Conservation (phyloP, 192 early-diverging fungal genomes). For the Jimgerdemannia lactiflua region DNA sequence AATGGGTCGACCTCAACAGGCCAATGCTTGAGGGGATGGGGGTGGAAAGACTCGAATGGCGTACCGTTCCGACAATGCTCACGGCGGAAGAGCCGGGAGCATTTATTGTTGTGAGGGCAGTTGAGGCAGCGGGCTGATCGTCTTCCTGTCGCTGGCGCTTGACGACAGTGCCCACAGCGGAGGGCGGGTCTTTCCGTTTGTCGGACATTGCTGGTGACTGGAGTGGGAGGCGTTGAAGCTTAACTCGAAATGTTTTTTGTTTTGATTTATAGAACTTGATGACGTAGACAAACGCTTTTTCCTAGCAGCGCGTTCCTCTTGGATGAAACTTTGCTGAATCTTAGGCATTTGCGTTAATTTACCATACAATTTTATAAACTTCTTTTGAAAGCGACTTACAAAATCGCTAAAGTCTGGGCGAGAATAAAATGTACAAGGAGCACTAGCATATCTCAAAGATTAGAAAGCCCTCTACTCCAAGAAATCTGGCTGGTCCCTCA, state of each 20-base stretch:
- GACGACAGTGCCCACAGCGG: constrained; percentile 24
- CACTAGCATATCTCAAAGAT: no score
- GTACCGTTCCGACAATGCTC: constrained; percentile 34
- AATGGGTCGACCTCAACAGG: background rate
- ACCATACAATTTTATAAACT: no score
- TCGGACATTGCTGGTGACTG: constrained; percentile 7
- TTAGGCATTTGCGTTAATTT: no score
- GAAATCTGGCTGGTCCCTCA: constrained; percentile 22
- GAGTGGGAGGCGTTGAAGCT: background rate
- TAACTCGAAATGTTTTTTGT: no score
- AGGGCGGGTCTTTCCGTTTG: constrained; percentile 39
- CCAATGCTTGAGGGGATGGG: no score
- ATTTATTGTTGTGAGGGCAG: constrained; percentile 29
- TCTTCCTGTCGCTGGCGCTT: constrained; percentile 36
- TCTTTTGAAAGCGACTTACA: no score
- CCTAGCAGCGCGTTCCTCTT: no score
- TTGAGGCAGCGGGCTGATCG: constrained; percentile 13
- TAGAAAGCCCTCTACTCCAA: constrained; percentile 2
- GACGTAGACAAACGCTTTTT: no score
- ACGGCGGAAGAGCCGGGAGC: constrained; percentile 18
- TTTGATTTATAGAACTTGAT: no score
- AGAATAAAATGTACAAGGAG: no score
- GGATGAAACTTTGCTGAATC: no score
- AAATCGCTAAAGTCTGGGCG: no score
- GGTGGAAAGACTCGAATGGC: background rate